Evolutionary conservation across 306 rosid genomes (phyloP).

Genomic region (Gleditsia sinensis): DNA sequence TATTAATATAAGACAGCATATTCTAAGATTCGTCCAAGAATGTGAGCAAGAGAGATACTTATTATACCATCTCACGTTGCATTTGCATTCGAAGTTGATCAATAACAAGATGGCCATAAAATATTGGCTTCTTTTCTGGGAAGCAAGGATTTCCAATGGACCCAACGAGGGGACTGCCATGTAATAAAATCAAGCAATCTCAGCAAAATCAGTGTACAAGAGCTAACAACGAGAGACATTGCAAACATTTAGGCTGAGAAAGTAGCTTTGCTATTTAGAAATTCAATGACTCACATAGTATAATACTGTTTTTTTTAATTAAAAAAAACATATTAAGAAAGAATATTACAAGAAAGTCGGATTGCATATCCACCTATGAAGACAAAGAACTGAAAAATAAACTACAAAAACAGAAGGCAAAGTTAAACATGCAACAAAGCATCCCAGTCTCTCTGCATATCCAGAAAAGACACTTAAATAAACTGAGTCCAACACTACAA

Average conservation of each 20-base stretch:
- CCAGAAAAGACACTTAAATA: too few species aligned
- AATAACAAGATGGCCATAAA: slow-evolving; percentile 67
- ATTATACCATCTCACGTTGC: slow-evolving; percentile 68
- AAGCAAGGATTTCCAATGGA: slow-evolving; percentile 53
- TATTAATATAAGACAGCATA: neutral
- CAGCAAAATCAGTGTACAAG: neutral
- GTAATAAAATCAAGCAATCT: slow-evolving; percentile 25
- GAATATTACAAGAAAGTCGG: too few species aligned
- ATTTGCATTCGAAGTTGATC: slow-evolving; percentile 56
- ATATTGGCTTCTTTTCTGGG: slow-evolving; percentile 58
- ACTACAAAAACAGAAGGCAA: too few species aligned
- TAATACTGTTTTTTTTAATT: neutral
- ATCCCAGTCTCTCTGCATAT: too few species aligned
- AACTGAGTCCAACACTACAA: too few species aligned
- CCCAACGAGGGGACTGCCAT: slow-evolving; percentile 73
- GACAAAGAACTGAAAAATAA: too few species aligned
- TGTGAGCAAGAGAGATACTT: slow-evolving; percentile 20
- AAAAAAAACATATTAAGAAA: too few species aligned
- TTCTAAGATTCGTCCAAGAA: neutral
- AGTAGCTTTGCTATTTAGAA: neutral
- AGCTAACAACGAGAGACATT: neutral
- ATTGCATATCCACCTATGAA: too few species aligned
- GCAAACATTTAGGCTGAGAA: neutral
- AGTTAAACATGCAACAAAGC: too few species aligned
- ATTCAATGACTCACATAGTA: neutral